Base-by-base conservation (phyloP, 768 basidiomycete species). In the Macrolepiota fuliginosa region DNA sequence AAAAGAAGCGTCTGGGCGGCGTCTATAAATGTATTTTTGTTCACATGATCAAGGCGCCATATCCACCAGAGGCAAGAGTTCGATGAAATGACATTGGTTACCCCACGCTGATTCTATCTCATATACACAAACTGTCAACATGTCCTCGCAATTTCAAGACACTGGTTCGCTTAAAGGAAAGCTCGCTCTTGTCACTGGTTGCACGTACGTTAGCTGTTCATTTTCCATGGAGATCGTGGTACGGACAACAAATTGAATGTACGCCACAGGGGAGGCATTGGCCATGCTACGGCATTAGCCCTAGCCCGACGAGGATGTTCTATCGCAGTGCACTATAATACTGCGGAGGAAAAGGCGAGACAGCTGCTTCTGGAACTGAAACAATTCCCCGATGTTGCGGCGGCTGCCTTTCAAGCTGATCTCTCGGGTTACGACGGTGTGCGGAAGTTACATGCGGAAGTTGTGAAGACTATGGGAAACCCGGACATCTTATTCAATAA, bases 401-500 rank as follows among this genome's bases (percentile, higher is more conserved):
- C 78, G 1, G 68, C 66, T 11, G 76, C 78, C 0, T 83, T 83
- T 67, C 76, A 81, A 62, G 82, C 82, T 0, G 80, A 85, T 63
- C 62, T 84, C 32, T 75, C 72, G 7, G 68, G 71, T n/a, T 83
- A 81, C 66, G 79, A 81, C 13, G 69, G 64, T 1, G 79, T 79
- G n/a, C 74, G 78, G n/a, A 67, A 63, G 55, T 64, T 85, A 27
- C 73, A 83, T 63, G 68, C 70, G 12, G 72, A 76, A 17, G 79
- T 85, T 35, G 77, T 82, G 17, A 67, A 68, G 19, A 62, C 68
- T 5, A 69, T 85, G 50, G 83, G 83, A 0, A 72, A 81, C 57
- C 80, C 81, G 0, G 81, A 83, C 64, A 77, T 84, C 55, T 63
- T 84, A 37, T 83, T 81, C 67, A 81, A 79, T 64, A 85, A 85